Base-by-base conservation (phyloP, 176 grass and related monocot genomes). In the Saccharum officinarum region DNA sequence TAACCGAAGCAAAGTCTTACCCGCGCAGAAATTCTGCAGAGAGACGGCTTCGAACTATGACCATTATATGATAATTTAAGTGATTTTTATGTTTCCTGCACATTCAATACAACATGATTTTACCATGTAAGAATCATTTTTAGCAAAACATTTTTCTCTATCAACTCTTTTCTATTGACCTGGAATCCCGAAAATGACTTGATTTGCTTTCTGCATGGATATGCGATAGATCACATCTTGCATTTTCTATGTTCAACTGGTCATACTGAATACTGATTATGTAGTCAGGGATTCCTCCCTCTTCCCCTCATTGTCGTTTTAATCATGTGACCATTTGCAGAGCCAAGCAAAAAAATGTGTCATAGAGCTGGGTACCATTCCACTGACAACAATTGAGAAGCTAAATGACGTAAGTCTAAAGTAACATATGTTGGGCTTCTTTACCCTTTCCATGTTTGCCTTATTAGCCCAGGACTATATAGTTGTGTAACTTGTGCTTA, bases 331-430 rank as follows among this genome's bases (percentile, higher is more conserved):
- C 28, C 68, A 65, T 75, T 87, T 86, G 16, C 84, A 98, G 97
- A 95, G 92, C 83, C 91, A 88, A 87, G 80, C 85, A 76, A 86
- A 88, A 4, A 91, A 95, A 74, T 73, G 81, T 15, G 69, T 98
- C 52, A 87, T 96, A 86, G 86, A 92, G 79, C 87, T 98, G 83
- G 97, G 93, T 70, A 94, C 97, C 46, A 91, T 98, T 67, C 97
- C 97, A 13, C 75, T 98, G 79, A 83, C 90, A 16, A 90, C 97
- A 76, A 89, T 98, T 44, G 97, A 98, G 88, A 98, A 91, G 82
- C 79, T 98, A 55, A 91, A 83, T 86, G 94, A 98, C 80, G 97
- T 95, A 92, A 94, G 97, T 89, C 60, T 52, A 30, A 41, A 50
- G 16, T 82, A 34, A 59, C 37, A 30, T 55, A 11, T 37, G 55